Percentiles rank a stretch among this genome's conserved stretches.
Evolutionary conservation across 2,329 filamentous ascomycete genomes (phyloP).

Genomic region (Pyrenochaeta sp.): DNA sequence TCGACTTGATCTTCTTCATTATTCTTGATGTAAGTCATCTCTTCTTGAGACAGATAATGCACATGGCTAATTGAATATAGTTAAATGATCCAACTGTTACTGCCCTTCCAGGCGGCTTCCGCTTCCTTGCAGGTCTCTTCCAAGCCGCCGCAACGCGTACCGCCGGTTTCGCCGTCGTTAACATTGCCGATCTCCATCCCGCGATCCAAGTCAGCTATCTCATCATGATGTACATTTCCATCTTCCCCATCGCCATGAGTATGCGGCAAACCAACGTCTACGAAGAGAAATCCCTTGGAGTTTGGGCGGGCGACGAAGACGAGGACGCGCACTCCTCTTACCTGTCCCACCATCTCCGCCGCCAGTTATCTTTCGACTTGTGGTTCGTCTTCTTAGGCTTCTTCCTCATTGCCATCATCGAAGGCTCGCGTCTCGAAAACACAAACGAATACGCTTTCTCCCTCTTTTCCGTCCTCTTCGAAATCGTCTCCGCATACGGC

Average conservation of each 20-base stretch:
- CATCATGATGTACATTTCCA: slow-evolving; percentile 99
- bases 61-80: slow-evolving; percentile 52
- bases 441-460: slow-evolving; percentile 62
- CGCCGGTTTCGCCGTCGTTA: slow-evolving; percentile 86
- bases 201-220: slow-evolving; percentile 93
- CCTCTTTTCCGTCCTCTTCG: slow-evolving; percentile 56
- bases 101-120: slow-evolving; percentile 72
- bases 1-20: slow-evolving; percentile 91
- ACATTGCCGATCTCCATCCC: slow-evolving; percentile 79
- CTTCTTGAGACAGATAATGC: background rate
- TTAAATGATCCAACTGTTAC: slow-evolving; percentile 76
- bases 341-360: slow-evolving; percentile 87
- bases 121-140: slow-evolving; percentile 87
- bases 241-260: slow-evolving; percentile 95
- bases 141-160: slow-evolving; percentile 90
- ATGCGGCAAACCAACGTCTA: slow-evolving; percentile 96
- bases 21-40: slow-evolving; percentile 77
- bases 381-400: slow-evolving; percentile 97
- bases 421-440: slow-evolving; percentile 75
- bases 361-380: slow-evolving; percentile 94
- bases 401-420: slow-evolving; percentile 90
- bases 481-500: slow-evolving; percentile 63
- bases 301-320: slow-evolving; percentile 66
- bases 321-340: slow-evolving; percentile 75
- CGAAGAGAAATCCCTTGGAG: slow-evolving; percentile 85